Percentiles rank a stretch among this genome's conserved stretches.
Evolutionary conservation across 257 asterid species (phyloP).

Genomic region (Solanum arcanum): DNA sequence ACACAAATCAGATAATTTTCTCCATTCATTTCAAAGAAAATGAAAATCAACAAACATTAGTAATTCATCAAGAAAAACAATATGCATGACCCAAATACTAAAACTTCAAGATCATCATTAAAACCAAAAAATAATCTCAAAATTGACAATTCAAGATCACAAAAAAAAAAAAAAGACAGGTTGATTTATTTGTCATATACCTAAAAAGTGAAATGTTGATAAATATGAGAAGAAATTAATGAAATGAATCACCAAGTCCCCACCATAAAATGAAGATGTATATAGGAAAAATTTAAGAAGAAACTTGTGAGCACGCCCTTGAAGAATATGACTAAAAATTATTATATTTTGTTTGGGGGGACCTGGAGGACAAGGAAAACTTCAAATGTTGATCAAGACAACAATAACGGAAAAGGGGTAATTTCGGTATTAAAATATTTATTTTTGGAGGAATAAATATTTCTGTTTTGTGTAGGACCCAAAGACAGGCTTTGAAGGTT

Average conservation of each 20-base stretch:
- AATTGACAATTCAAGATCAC: not conserved
- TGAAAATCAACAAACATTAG: not conserved
- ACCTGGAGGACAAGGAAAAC: constrained; percentile 3
- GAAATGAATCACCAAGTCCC: not conserved
- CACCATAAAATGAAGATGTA: not conserved
- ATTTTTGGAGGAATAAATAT: not conserved
- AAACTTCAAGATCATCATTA: not conserved
- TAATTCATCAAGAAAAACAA: not conserved
- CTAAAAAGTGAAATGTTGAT: not conserved
- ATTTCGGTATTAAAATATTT: not conserved
- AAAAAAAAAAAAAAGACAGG: not conserved
- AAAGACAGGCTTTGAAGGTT: not conserved
- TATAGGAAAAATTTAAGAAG: not conserved
- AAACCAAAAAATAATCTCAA: not conserved
- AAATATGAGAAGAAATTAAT: not conserved
- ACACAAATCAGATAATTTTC: not conserved
- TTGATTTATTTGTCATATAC: not conserved
- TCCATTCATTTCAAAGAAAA: not conserved
- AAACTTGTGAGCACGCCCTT: not conserved
- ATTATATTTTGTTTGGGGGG: not conserved
- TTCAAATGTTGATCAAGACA: constrained; percentile 10
- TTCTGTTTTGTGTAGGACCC: not conserved
- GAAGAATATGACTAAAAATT: not conserved
- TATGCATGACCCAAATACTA: not conserved
- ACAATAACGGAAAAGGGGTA: constrained; percentile 25